Evolutionary conservation across 306 rosid genomes (phyloP), one percentile per base, ranked within the genome.

Genomic region (Malus asiatica): DNA sequence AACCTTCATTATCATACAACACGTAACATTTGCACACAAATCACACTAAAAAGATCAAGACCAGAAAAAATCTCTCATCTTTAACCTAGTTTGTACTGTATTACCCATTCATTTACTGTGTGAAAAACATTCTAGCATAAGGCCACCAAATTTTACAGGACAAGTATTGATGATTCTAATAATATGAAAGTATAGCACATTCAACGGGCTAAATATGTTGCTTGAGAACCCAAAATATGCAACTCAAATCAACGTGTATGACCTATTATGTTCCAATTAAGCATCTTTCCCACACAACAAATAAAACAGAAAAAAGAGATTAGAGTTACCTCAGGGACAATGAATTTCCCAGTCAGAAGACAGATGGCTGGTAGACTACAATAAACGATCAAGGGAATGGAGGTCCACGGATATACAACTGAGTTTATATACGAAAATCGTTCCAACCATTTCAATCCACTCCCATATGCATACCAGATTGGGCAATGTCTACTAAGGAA

Each of bases 331-430:
- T 90, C 98, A 5, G 98, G 98, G 25, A 94, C 97, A 46, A 94
- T 94, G 75, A 94, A 94, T 33, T 90, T 86, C 80, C 98, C 97
- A 3, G 97, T 94, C 48, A 94, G 93, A 57, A 94, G 97, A 67
- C 97, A 94, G 79, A 94, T 87, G 73, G 98, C 98, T 3, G 98
- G 98, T 45, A 92, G 84, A 79, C 95, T 88, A 84, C 98, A 94
- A 76, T 94, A 94, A 71, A 88, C 90, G 13, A 94, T 81, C 92
- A 94, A 83, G 23, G 97, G 98, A 66, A 94, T 78, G 76, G 98
- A 94, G 65, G 97, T 94, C 95, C 88, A 92, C 1, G 93, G 98
- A 87, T 92, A 94, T 23, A 94, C 90, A 1, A 94, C 98, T 0
- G 98, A 94, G 70, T 94, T 94, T 44, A 92, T 94, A 73, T 94